A percentile compares a stretch with the other conserved stretches of the same genome.
These are phyloP conservation scores for Chaetoceros tenuissimus DNA, from an alignment of 108 stramenopile genomes.

Conservation along the genomic window DNA sequence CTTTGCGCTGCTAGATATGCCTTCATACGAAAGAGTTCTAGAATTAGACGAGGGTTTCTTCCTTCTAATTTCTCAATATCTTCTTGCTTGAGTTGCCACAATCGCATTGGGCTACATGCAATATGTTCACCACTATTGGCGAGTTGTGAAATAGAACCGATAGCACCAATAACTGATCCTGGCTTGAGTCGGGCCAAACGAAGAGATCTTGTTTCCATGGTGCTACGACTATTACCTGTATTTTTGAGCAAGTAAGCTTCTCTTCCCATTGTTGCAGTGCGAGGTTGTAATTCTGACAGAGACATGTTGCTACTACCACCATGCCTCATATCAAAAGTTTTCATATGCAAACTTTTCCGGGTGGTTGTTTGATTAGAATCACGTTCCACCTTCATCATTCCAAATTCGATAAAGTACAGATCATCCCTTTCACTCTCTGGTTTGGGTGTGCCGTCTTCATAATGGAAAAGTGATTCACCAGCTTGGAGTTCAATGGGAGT, in stretches of 20 bases:
- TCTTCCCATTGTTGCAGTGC: not conserved
- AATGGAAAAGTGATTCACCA: slow-evolving; percentile 15
- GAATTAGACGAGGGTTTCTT: slow-evolving; percentile 38
- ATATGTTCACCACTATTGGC: slow-evolving; percentile 19
- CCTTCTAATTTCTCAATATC: slow-evolving; percentile 37
- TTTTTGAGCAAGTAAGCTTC: not conserved
- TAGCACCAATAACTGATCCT: slow-evolving; percentile 25
- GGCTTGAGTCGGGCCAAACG: not conserved
- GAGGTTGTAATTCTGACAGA: not conserved
- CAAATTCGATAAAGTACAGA: slow-evolving; percentile 61
- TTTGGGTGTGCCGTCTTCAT: too few relatives aligned
- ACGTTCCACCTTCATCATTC: slow-evolving; percentile 20
- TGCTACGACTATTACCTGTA: slow-evolving; percentile 16
- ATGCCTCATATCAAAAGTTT: slow-evolving; percentile 1
- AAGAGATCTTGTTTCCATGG: slow-evolving; percentile 4
- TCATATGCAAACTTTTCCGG: not conserved
- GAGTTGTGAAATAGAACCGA: slow-evolving; percentile 23
- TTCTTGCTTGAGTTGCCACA: slow-evolving; percentile 52
- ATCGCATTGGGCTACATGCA: slow-evolving; percentile 34
- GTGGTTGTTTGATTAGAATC: not conserved
- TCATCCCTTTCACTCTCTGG: too few relatives aligned
- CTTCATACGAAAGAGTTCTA: slow-evolving; percentile 57
- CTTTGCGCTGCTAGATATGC: slow-evolving; percentile 47
- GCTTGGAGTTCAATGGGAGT: slow-evolving; percentile 20
- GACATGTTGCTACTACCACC: slow-evolving; percentile 42